These are phyloP conservation scores for Brassica rapa DNA, from an alignment of 345 rosid genomes.

Conservation along the genomic window DNA sequence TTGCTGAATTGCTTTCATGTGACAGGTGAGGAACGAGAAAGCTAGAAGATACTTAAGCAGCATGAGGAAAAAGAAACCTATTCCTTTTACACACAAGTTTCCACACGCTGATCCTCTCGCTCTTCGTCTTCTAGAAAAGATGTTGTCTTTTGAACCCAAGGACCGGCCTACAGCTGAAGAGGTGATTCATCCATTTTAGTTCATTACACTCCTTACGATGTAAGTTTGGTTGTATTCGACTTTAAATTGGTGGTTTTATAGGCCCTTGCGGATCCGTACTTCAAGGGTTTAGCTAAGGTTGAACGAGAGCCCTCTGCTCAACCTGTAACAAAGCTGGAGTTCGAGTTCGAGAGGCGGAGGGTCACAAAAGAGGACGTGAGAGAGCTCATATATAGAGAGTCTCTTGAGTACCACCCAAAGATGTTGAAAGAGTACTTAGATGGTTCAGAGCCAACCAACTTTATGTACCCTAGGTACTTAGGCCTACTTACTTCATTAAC, in stretches of 20 bases:
- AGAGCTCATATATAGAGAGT: not conserved
- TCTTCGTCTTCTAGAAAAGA: not conserved
- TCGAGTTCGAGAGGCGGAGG: not conserved
- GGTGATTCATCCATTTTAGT: not conserved
- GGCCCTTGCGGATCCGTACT: not conserved
- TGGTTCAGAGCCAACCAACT: not conserved
- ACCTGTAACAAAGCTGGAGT: not conserved
- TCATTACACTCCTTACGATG: not conserved
- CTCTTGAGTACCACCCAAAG: not conserved
- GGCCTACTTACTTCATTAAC: not conserved
- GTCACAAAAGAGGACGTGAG: not conserved
- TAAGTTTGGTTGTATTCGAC: not conserved
- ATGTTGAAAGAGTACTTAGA: not conserved
- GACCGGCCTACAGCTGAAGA: constrained; percentile 1
- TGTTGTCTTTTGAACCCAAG: not conserved
- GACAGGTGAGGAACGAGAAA: not conserved
- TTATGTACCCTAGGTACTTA: not conserved
- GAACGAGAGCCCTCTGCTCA: not conserved
- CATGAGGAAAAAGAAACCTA: not conserved
- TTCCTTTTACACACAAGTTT: not conserved
- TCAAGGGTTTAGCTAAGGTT: not conserved
- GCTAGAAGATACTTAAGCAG: not conserved
- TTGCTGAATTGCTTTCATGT: not conserved
- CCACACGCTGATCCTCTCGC: not conserved
- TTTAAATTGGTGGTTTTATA: not conserved